A percentile compares a stretch with the other conserved stretches of the same genome.
Evolutionary conservation across 2,329 filamentous ascomycete species (phyloP).

Genomic region (Cercospora sp.): DNA sequence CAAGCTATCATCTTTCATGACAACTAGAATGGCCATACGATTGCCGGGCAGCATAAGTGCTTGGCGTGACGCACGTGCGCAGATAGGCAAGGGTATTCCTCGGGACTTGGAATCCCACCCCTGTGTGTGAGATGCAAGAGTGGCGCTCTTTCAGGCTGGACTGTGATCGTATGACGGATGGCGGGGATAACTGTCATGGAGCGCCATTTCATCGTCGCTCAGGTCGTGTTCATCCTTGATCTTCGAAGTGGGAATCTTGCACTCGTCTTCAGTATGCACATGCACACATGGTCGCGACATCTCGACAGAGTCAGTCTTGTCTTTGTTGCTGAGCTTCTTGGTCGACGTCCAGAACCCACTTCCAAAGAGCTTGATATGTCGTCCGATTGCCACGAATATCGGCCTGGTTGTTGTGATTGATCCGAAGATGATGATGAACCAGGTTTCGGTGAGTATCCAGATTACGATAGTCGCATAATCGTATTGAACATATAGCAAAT

Average conservation of each 20-base stretch:
- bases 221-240: not conserved
- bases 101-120: not conserved
- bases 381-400: conserved; percentile 16
- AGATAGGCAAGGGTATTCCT: not conserved
- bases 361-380: conserved; percentile 9
- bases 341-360: not conserved
- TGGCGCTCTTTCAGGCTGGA: not conserved
- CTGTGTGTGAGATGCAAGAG: not conserved
- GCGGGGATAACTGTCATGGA: not conserved
- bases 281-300: not conserved
- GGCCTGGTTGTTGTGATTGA: conserved; percentile 22
- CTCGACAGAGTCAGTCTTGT: not conserved
- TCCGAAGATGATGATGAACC: conserved; percentile 31
- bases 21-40: not conserved
- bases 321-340: not conserved
- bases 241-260: not conserved
- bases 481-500: conserved; percentile 5
- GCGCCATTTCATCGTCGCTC: conserved; percentile 7
- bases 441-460: conserved; percentile 23
- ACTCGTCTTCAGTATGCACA: not conserved
- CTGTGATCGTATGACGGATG: not conserved
- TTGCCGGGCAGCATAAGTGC: not conserved
- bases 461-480: conserved; percentile 17
- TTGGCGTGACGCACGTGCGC: not conserved
- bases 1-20: not conserved